phyloP scores from a whole-genome alignment of 768 basidiomycete species.

The Hydnomerulius pinastri region DNA sequence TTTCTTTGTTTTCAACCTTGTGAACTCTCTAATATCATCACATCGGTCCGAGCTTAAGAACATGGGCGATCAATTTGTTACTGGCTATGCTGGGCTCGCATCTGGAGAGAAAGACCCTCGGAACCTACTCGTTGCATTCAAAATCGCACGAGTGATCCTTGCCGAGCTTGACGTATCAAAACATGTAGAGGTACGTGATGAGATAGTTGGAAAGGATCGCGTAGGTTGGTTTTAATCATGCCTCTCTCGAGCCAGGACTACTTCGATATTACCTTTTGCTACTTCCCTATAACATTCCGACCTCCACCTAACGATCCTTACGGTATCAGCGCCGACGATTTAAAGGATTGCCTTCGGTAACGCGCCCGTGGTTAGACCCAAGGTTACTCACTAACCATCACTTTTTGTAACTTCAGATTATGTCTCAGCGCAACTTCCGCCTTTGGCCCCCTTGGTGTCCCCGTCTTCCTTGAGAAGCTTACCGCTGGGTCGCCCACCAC shows the following conservation, averaged over 20 bases:
- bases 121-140: constrained; percentile 88
- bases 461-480: constrained; percentile 91
- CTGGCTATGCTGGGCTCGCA: constrained; percentile 75
- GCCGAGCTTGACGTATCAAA: constrained; percentile 83
- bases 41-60: constrained; percentile 58
- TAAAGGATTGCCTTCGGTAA: constrained; percentile 71
- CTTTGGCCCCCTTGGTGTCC: constrained; percentile 84
- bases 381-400: too few relatives aligned
- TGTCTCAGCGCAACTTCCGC: constrained; percentile 79
- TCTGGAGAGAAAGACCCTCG: constrained; percentile 98
- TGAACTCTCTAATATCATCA: constrained; percentile 59
- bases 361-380: constrained; percentile 17
- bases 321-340: constrained; percentile 85
- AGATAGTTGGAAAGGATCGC: not conserved
- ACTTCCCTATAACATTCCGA: constrained; percentile 96
- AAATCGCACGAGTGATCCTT: constrained; percentile 81
- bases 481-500: constrained; percentile 75
- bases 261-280: constrained; percentile 96
- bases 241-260: constrained; percentile 56
- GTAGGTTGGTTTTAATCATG: not conserved
- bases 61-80: constrained; percentile 73
- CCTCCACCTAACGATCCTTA: constrained; percentile 94
- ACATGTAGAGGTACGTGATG: constrained; percentile 68
- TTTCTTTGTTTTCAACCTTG: constrained; percentile 75
- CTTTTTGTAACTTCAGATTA: constrained; percentile 35